Evolutionary conservation across 805 yeast genomes (phyloP), one percentile per base, ranked within the genome.

Genomic region (Pichia manshurica): DNA sequence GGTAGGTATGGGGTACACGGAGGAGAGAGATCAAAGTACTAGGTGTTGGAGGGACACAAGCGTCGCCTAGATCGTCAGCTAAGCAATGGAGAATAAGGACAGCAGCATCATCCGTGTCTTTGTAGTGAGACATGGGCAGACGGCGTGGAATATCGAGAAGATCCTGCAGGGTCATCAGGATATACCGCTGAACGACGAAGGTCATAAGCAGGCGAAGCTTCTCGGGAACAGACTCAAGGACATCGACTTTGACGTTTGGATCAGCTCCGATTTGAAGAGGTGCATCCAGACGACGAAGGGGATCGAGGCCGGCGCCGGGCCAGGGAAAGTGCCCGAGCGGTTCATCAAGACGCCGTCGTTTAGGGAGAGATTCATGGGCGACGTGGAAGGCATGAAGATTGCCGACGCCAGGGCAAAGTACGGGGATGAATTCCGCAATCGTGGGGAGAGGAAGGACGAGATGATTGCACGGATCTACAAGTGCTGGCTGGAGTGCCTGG

Each of bases 41-140:
- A 10, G 29, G 29, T 10, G 12, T 23, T 22, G 15, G 16, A 22
- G 32, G 32, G 16, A 4, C 7, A 41, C 7, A 13, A 19, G n/a
- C n/a, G n/a, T n/a, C n/a, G n/a, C n/a, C n/a, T n/a, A n/a, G n/a
- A n/a, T n/a, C n/a, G n/a, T n/a, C 19, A 5, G 22, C 33, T 3
- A 19, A 41, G 5, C 21, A 41, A 31, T 32, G 37, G 44, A 41
- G 44, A 41, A 41, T 15, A 10, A 3, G 3, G 54, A 58, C 39
- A 20, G 23, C 2, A 19, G 34, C 5, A 52, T 44, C 6, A 49
- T 63, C 7, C 53, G 71, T 10, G 48, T 85, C 3, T 82, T 83
- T 53, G 62, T 87, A 5, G 77, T 87, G 4, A 77, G 96, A 57
- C 96, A 87, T 57, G 96, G 96, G 1, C 93, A 84, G 61, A 87